These are phyloP conservation scores for Canavalia gladiata DNA, from an alignment of 306 rosid genomes.

Conservation along the genomic window DNA sequence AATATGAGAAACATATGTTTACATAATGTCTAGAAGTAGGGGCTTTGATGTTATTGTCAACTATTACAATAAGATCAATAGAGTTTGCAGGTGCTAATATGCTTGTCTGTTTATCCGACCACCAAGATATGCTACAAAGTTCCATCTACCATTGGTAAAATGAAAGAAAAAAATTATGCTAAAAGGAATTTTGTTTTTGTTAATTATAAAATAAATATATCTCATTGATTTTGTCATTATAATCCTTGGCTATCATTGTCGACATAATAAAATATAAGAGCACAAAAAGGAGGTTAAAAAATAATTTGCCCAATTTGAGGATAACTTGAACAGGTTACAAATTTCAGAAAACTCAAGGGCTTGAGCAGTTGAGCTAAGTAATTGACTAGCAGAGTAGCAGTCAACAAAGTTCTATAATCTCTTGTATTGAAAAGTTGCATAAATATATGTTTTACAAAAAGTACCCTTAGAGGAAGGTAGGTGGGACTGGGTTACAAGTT, in stretches of 20 bases:
- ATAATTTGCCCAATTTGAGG: background rate
- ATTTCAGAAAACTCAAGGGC: background rate
- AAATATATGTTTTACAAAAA: background rate
- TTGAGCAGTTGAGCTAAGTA: background rate
- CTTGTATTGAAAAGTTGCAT: background rate
- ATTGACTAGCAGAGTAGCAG: background rate
- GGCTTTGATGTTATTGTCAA: too few relatives aligned
- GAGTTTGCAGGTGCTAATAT: too few relatives aligned
- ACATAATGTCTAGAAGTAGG: background rate
- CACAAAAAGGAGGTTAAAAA: background rate
- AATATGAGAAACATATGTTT: background rate
- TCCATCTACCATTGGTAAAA: background rate
- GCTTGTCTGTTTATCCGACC: background rate
- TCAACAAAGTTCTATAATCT: background rate
- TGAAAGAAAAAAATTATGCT: background rate
- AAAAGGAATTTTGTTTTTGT: background rate
- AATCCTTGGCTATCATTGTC: background rate
- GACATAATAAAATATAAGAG: background rate
- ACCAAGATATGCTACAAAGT: background rate
- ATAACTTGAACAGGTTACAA: background rate
- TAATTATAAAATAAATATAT: background rate
- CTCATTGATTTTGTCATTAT: background rate
- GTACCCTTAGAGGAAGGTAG: background rate
- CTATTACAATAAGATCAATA: too few relatives aligned
- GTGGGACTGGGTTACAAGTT: background rate